Evolutionary conservation across 129 eudicot genomes (phyloP).

Genomic region (Cynara cardunculus): DNA sequence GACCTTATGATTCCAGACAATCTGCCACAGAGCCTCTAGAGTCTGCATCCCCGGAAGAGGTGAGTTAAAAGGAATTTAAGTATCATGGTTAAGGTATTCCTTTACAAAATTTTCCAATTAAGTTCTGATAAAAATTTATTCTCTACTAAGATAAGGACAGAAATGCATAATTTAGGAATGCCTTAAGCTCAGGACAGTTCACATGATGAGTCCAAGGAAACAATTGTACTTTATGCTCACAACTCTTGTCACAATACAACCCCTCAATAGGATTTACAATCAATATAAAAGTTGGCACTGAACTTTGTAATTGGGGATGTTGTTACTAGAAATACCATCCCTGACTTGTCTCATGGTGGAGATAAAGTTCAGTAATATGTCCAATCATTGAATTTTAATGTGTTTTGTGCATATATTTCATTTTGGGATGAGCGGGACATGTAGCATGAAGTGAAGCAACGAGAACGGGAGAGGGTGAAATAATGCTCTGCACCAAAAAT

Average conservation of each 20-base stretch:
- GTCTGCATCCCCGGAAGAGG: conserved; percentile 77
- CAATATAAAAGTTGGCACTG: too few species aligned
- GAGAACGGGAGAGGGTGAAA: background rate
- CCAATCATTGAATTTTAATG: background rate
- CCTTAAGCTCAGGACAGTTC: background rate
- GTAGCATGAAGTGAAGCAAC: background rate
- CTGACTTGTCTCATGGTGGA: background rate
- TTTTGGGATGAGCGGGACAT: background rate
- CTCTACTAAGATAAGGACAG: background rate
- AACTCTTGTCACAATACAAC: too few species aligned
- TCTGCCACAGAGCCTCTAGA: conserved; percentile 42
- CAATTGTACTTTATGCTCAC: background rate
- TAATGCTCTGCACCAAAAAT: too few species aligned
- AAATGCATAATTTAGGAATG: background rate
- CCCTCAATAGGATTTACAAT: too few species aligned
- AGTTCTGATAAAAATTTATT: background rate
- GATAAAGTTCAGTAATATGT: background rate
- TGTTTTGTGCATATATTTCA: background rate
- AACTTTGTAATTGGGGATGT: background rate
- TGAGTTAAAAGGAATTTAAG: conserved; percentile 24
- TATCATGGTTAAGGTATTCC: background rate
- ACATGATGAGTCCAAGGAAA: background rate
- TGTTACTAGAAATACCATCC: background rate
- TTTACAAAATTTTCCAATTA: background rate
- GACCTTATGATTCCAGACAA: conserved; percentile 45